Evolutionary conservation across 2,329 filamentous ascomycete genomes (phyloP), one percentile per base, ranked within the genome.

Genomic region (Macrophomina tecta): DNA sequence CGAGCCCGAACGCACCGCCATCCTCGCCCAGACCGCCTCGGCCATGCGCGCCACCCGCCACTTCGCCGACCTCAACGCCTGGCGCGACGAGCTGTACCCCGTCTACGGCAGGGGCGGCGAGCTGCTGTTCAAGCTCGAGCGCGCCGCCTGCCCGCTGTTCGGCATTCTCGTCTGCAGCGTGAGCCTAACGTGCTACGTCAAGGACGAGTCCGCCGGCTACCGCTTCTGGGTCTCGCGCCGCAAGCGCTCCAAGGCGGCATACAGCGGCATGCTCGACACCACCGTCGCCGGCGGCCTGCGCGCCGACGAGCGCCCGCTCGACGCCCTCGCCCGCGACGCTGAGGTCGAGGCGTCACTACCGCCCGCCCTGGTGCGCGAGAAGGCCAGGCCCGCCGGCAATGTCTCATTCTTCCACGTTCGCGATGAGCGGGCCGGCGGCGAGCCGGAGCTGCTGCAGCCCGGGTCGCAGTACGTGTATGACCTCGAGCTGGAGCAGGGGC

Each of bases 391-490:
- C n/a, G 85, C 83, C 14, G 93, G 93, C 6, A 90, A 86, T 52
- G 86, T 97, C 69, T 93, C 92, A 6, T 98, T 98, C 81, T 89
- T 93, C 70, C 91, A 94, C 80, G 85, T 97, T 70, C 88, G 93
- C 9, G 90, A 93, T 73, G 82, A 86, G 72, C 84, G 88, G 40
- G 89, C 92, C 2, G 92, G 93, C 9, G 94, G 93, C 9, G 93
- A 97, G 80, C 87, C 85, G 7, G 90, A 89, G 8, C 84, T 96
- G 73, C 84, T 97, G 75, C 94, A 97, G 80, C 95, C 95, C 0
- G 95, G 98, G 80, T 90, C 89, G 73, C 90, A 98, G 80, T 97
- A 93, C 82, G 83, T 97, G 49, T 99, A 95, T 80, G 93, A 99
- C 76, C 82, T 98, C 69, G 89, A 93, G 78, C 82, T 99, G 69